Evolutionary conservation across 1,284 basidiomycete genomes (phyloP), one percentile per base, ranked within the genome.

Genomic region (Coniferiporia weirii): DNA sequence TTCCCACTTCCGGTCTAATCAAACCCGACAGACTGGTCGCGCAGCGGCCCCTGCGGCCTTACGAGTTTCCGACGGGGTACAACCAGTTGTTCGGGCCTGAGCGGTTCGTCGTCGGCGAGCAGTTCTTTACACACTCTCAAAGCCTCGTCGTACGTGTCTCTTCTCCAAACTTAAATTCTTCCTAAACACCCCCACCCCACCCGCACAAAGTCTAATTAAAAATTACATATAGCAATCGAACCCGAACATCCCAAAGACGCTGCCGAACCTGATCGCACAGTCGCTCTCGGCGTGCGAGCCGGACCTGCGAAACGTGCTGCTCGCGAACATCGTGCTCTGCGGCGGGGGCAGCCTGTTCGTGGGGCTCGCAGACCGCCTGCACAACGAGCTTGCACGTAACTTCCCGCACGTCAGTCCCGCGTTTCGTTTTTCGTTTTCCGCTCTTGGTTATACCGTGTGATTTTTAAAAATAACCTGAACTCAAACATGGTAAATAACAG

Each of bases 61-160:
- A 95, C 76, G 97, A 99, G 75, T 98, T 99, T 77, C 93, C 97
- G 0, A 93, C 93, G 50, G 97, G 97, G 2, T 97, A 88, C 75
- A 93, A 89, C 69, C 82, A 87, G 38, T 86, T 85, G 68, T 98
- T 95, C 73, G 90, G 89, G 3, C 69, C 83, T 15, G 92, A 96
- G 68, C 84, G 96, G 36, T 92, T 87, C 72, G 76, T 81, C 57
- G 87, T 95, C 40, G 90, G 95, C 59, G 97, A 99, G 72, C 83
- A 93, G 59, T 87, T 93, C 71, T 98, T 98, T 77, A 83, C 82
- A 61, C 92, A 95, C 59, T 81, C 84, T 32, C 82, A 83, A 40
- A 86, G 88, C 65, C 80, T 95, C 38, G 77, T 85, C 63, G 93
- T 93, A 69, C 54, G 87, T 56, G 38, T 9, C 15, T 40, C 38